Conservation (phyloP, 768 basidiomycete species). For the Russula sp. region DNA sequence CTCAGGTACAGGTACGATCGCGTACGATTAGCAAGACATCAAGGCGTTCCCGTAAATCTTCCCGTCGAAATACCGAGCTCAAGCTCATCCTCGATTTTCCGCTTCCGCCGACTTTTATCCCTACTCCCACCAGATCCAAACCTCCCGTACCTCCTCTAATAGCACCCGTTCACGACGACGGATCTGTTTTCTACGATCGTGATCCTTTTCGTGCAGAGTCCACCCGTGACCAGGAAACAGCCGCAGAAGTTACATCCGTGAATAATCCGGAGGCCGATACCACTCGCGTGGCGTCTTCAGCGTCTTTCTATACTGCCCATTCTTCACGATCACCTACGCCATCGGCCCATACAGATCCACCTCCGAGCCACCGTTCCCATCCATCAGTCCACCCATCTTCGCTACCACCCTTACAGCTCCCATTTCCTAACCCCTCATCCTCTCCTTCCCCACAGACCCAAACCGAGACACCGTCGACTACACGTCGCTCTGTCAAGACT, state of each 20-base stretch:
- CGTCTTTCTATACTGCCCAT: conserved; percentile 23
- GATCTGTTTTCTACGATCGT: conserved; percentile 28
- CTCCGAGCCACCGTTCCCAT: background rate
- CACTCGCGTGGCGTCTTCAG: conserved; percentile 21
- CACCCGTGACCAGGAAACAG: conserved; percentile 9
- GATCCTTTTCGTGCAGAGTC: conserved; percentile 29
- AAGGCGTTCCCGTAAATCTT: conserved; percentile 18
- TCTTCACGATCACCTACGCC: conserved; percentile 14
- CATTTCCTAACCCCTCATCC: conserved; percentile 8
- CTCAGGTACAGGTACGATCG: conserved; percentile 4
- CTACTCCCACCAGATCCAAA: conserved; percentile 18
- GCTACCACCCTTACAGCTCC: conserved; percentile 15
- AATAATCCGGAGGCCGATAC: background rate
- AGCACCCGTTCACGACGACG: conserved; percentile 26
- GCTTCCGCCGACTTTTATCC: conserved; percentile 22
- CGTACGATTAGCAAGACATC: conserved; percentile 24
- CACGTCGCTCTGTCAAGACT: conserved; percentile 19
- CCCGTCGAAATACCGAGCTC: conserved; percentile 15
- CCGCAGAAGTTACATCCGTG: conserved; percentile 3
- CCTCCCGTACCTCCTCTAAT: conserved; percentile 8
- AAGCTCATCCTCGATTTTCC: conserved; percentile 25
- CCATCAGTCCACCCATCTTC: conserved; percentile 3
- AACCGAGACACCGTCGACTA: conserved; percentile 15
- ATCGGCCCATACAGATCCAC: conserved; percentile 1
- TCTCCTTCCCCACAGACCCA: conserved; percentile 8